Evolutionary conservation across 306 rosid genomes (phyloP).

Genomic region (Dryas alaskensis): DNA sequence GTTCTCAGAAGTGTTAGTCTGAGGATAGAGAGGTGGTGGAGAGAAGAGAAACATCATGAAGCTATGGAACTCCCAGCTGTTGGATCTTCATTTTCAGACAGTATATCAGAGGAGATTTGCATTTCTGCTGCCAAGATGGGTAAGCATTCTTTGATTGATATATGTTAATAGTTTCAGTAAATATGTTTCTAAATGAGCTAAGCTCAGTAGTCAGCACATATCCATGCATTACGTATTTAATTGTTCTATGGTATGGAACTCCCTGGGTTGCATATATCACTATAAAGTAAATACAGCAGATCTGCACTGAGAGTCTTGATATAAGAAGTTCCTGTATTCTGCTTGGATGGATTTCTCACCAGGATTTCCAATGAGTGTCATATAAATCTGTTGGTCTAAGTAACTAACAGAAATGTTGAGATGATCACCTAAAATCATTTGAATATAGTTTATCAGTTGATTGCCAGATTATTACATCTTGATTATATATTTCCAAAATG

Average conservation of each 20-base stretch:
- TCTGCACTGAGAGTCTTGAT: neutral
- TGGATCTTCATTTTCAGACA: slow-evolving; percentile 77
- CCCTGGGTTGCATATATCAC: neutral
- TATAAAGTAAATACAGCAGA: neutral
- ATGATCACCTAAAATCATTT: no score
- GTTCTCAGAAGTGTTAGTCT: slow-evolving; percentile 95
- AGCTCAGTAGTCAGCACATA: neutral
- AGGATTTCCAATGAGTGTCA: neutral
- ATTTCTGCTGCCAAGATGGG: slow-evolving; percentile 98
- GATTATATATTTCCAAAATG: no score
- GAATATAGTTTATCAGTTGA: no score
- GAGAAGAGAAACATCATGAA: slow-evolving; percentile 92
- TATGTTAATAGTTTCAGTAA: neutral
- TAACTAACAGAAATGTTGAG: neutral
- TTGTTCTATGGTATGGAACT: neutral
- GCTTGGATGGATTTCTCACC: neutral
- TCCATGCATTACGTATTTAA: neutral
- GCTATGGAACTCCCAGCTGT: slow-evolving; percentile 64
- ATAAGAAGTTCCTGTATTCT: neutral
- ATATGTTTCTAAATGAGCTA: neutral
- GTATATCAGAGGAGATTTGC: slow-evolving; percentile 91
- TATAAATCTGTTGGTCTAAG: neutral
- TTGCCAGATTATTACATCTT: no score
- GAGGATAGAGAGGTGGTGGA: slow-evolving; percentile 99
- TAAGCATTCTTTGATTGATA: slow-evolving; percentile 38